These are phyloP conservation scores for Colletotrichum sp. DNA, from an alignment of 2,329 filamentous ascomycete genomes.

Conservation along the genomic window DNA sequence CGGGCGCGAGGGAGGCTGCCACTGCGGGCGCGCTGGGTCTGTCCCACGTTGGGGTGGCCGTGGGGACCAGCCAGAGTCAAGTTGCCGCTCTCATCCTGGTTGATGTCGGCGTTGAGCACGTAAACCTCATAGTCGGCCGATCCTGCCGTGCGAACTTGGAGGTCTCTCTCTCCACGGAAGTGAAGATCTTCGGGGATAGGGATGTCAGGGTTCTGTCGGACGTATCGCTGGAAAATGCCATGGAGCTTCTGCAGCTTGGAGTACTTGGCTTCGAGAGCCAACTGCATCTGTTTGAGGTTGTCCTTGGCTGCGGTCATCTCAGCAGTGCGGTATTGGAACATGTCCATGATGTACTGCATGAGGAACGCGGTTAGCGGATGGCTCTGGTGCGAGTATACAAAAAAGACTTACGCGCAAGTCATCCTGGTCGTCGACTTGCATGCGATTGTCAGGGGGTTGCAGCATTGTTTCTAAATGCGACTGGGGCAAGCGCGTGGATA, in stretches of 20 bases:
- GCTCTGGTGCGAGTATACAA: not conserved
- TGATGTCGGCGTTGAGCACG: not conserved
- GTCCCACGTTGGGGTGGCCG: not conserved
- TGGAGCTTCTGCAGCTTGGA: not conserved
- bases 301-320: not conserved
- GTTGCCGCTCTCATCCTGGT: not conserved
- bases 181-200: not conserved
- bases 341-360: not conserved
- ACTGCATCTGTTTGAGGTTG: not conserved
- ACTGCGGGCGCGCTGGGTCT: not conserved
- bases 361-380: not conserved
- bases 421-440: not conserved
- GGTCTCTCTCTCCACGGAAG: not conserved
- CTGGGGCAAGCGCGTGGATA: not conserved
- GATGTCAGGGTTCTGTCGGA: not conserved
- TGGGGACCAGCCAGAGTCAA: not conserved
- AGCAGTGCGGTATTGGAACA: not conserved
- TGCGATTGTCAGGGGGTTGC: not conserved
- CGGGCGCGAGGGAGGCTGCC: not conserved
- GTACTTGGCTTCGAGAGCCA: not conserved
- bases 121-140: not conserved
- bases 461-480: not conserved
- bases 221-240: not conserved
- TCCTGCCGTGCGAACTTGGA: not conserved
- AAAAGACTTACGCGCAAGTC: not conserved